These are phyloP conservation scores for Fusarium nodosum DNA, from an alignment of 2,329 filamentous ascomycete genomes.

Conservation along the genomic window DNA sequence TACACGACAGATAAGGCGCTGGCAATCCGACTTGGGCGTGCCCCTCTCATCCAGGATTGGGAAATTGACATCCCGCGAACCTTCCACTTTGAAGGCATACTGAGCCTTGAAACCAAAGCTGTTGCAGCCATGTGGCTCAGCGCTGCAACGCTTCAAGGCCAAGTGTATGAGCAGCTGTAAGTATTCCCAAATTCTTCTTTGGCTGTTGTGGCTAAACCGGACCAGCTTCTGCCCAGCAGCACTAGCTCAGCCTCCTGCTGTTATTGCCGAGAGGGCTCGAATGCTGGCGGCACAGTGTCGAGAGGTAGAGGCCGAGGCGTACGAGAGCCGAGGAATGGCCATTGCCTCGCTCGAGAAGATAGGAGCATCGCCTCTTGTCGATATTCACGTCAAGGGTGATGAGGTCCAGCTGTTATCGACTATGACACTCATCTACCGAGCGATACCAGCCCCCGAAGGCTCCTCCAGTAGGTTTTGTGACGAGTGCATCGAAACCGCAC, in stretches of 20 bases:
- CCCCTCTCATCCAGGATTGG: constrained; percentile 70
- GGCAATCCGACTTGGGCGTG: constrained; percentile 70
- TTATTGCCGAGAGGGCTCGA: constrained; percentile 58
- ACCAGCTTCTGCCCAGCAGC: constrained; percentile 65
- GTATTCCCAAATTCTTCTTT: constrained; percentile 11
- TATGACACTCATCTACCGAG: constrained; percentile 66
- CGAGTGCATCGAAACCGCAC: constrained; percentile 64
- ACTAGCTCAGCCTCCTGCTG: constrained; percentile 56
- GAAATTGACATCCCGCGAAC: constrained; percentile 67
- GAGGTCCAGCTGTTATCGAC: constrained; percentile 63
- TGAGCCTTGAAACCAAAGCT: constrained; percentile 49
- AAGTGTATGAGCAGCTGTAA: constrained; percentile 67
- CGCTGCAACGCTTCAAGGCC: constrained; percentile 68
- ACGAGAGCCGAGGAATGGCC: constrained; percentile 54
- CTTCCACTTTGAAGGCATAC: constrained; percentile 60
- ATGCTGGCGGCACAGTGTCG: constrained; percentile 57
- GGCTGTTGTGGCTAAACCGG: constrained; percentile 6
- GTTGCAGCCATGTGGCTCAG: constrained; percentile 68
- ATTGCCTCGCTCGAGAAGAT: constrained; percentile 55
- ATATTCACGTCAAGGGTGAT: constrained; percentile 62
- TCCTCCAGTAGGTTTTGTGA: constrained; percentile 61
- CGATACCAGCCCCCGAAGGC: constrained; percentile 62
- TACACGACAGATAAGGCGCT: constrained; percentile 72
- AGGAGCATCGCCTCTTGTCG: constrained; percentile 58
- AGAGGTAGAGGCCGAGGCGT: constrained; percentile 55